phyloP scores from a whole-genome alignment of 2,329 filamentous ascomycete species.

The Exophiala xenobiotica region DNA sequence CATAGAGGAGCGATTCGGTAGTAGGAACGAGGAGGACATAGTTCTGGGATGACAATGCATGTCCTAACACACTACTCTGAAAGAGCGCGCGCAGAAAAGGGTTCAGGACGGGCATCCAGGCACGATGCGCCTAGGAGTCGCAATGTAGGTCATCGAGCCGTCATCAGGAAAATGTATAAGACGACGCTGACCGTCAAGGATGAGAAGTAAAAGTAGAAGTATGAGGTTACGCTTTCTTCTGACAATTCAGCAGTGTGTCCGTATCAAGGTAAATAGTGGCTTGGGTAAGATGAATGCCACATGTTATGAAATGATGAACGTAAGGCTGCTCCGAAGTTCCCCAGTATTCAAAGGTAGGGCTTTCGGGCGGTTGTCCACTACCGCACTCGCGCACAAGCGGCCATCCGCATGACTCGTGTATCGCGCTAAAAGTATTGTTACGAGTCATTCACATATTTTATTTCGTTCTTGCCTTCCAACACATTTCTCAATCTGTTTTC shows the following conservation, averaged over 20 bases:
- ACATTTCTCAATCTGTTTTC: neutral
- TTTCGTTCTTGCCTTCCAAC: neutral
- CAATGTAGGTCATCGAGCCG: slow-evolving; percentile 24
- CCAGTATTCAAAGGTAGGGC: too few relatives aligned
- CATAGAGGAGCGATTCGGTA: slow-evolving; percentile 85
- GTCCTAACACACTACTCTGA: slow-evolving; percentile 85
- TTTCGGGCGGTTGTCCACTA: too few relatives aligned
- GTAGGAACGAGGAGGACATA: slow-evolving; percentile 92
- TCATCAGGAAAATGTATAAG: slow-evolving; percentile 9
- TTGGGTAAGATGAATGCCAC: slow-evolving; percentile 1
- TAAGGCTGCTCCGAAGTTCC: neutral
- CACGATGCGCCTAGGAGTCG: slow-evolving; percentile 28
- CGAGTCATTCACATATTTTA: neutral
- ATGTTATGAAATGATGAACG: neutral
- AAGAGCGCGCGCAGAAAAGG: slow-evolving; percentile 98
- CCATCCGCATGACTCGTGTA: neutral
- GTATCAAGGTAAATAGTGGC: neutral
- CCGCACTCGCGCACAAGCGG: too few relatives aligned
- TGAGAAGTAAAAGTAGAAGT: neutral
- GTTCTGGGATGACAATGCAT: slow-evolving; percentile 88
- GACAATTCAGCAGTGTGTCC: neutral
- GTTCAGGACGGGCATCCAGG: slow-evolving; percentile 97
- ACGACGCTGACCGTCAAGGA: neutral
- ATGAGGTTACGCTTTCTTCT: neutral
- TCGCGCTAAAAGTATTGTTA: neutral